These are phyloP conservation scores for Vitellaria paradoxa DNA, from an alignment of 179 eudicot genomes.

Conservation along the genomic window DNA sequence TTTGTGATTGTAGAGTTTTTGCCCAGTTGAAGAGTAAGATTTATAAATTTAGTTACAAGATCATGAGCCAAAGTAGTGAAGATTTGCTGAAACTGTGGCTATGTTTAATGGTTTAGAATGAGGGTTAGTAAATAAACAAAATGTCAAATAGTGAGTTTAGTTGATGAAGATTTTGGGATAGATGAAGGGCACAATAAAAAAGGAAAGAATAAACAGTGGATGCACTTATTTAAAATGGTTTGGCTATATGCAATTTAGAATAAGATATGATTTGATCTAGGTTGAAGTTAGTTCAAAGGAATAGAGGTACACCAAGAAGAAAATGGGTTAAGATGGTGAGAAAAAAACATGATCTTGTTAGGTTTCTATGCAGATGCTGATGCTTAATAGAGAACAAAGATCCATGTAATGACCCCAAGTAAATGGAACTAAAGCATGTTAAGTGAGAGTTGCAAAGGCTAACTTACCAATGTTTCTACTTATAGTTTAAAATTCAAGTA, in stretches of 20 bases:
- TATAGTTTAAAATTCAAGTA: neutral
- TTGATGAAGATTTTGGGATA: neutral
- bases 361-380: no score
- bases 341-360: no score
- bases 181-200: neutral
- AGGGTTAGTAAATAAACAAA: neutral
- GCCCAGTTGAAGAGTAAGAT: neutral
- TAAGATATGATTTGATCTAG: no score
- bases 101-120: neutral
- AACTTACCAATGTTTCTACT: neutral
- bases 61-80: no score
- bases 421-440: neutral
- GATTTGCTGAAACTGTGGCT: neutral
- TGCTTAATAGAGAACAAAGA: neutral
- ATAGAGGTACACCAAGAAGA: no score
- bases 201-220: neutral
- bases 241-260: no score
- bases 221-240: neutral
- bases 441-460: neutral
- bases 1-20: neutral
- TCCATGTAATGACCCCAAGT: neutral
- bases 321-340: no score
- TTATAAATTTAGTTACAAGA: neutral
- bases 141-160: neutral
- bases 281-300: no score